Evolutionary conservation across 495 filamentous ascomycete species (phyloP).

Genomic region (Neurospora sp.): DNA sequence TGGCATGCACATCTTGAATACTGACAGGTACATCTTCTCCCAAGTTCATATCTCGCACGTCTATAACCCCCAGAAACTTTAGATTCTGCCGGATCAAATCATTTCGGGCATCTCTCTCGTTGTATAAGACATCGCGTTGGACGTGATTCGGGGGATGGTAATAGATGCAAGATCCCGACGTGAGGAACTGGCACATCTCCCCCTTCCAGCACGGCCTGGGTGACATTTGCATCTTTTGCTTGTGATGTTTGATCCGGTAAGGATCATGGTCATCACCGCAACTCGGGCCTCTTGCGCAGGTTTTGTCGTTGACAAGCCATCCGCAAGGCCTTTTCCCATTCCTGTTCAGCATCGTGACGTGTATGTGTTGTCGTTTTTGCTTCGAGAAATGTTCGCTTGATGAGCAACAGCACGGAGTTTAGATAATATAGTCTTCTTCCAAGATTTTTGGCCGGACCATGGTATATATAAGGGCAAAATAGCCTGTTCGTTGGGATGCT

Average conservation of each 20-base stretch:
- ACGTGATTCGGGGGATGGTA: constrained; percentile 2
- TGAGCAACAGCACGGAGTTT: neutral
- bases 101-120: neutral
- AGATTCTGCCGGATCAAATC: neutral
- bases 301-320: neutral
- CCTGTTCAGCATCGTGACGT: neutral
- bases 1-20: constrained; percentile 5
- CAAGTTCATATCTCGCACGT: neutral
- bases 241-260: neutral
- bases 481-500: neutral
- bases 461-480: neutral
- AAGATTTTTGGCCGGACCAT: neutral
- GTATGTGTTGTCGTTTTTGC: neutral
- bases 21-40: neutral
- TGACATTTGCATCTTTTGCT: neutral
- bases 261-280: neutral
- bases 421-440: neutral
- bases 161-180: constrained; percentile 1
- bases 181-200: neutral
- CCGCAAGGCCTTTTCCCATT: neutral
- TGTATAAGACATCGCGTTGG: neutral
- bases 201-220: neutral
- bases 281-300: neutral
- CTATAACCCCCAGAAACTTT: neutral
- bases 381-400: neutral